Conservation (phyloP, 352 stramenopile genomes). For the Phytophthora lateralis region DNA sequence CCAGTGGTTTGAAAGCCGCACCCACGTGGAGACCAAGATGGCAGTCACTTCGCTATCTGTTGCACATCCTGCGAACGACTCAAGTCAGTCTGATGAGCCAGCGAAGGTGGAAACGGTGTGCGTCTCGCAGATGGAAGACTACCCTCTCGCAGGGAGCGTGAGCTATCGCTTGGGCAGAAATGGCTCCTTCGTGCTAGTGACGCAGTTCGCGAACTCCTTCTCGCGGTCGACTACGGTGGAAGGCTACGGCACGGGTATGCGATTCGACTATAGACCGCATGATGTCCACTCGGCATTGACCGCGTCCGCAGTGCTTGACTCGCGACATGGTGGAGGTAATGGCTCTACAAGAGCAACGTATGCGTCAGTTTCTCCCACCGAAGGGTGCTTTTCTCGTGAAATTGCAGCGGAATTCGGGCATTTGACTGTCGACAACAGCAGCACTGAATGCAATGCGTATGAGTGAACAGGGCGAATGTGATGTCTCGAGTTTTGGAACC, state of each 20-base stretch:
- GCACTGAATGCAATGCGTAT: conserved; percentile 17
- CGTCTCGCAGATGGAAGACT: conserved; percentile 49
- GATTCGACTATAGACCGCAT: conserved; percentile 24
- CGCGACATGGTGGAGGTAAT: conserved; percentile 23
- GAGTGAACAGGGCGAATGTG: conserved; percentile 3
- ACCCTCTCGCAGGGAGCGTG: conserved; percentile 53
- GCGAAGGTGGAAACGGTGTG: conserved; percentile 18
- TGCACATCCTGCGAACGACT: conserved; percentile 1
- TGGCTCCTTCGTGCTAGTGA: conserved; percentile 48
- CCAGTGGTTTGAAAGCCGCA: conserved; percentile 49
- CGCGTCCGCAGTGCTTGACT: conserved; percentile 30
- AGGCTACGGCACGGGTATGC: conserved; percentile 11
- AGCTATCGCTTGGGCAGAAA: conserved; percentile 47
- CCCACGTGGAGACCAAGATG: conserved; percentile 42
- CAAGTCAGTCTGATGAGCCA: conserved; percentile 2
- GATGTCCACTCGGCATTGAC: conserved; percentile 23
- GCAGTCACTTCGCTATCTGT: conserved; percentile 29
- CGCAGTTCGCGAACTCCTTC: conserved; percentile 52
- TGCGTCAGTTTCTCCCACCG: conserved; percentile 18
- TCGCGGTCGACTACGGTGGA: conserved; percentile 31
- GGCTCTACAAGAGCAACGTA: conserved; percentile 27
- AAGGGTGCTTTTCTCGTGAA: conserved; percentile 26
- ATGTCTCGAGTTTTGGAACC: too few relatives aligned
- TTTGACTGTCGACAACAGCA: conserved; percentile 27
- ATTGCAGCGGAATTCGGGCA: conserved; percentile 14